Conservation (phyloP, 352 stramenopile genomes). For the Phytophthora kernoviae region DNA sequence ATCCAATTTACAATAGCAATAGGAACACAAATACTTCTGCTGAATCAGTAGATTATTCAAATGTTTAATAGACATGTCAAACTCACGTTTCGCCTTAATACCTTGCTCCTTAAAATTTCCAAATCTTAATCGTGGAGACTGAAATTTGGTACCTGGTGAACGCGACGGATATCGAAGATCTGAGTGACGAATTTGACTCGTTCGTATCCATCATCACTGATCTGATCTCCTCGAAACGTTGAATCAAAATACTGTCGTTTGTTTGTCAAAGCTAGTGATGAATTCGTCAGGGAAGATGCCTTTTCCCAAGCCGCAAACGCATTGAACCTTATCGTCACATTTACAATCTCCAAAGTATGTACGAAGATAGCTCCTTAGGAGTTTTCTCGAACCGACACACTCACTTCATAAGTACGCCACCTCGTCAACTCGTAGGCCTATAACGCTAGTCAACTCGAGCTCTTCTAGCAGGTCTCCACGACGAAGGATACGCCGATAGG, state of each 20-base stretch:
- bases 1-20: background rate
- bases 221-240: background rate
- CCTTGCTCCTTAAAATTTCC: conserved; percentile 6
- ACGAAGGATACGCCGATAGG: too few relatives aligned
- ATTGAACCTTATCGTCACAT: conserved; percentile 33
- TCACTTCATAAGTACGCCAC: too few relatives aligned
- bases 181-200: conserved; percentile 19
- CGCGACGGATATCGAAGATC: too few relatives aligned
- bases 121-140: background rate
- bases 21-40: too few relatives aligned
- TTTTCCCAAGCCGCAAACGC: conserved; percentile 24
- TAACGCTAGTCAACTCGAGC: too few relatives aligned
- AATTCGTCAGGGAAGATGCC: conserved; percentile 36
- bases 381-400: too few relatives aligned
- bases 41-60: conserved; percentile 13
- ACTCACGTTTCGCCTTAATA: conserved; percentile 18
- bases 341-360: conserved; percentile 37
- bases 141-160: too few relatives aligned
- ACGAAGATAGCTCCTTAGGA: conserved; percentile 23
- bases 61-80: conserved; percentile 17
- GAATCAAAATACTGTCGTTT: conserved; percentile 23
- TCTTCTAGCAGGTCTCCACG: too few relatives aligned
- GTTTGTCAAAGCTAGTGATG: conserved; percentile 24
- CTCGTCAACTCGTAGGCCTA: too few relatives aligned
- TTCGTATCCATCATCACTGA: conserved; percentile 25